phyloP scores from a whole-genome alignment of 164 flowering plant species.

The Macadamia tetraphylla region DNA sequence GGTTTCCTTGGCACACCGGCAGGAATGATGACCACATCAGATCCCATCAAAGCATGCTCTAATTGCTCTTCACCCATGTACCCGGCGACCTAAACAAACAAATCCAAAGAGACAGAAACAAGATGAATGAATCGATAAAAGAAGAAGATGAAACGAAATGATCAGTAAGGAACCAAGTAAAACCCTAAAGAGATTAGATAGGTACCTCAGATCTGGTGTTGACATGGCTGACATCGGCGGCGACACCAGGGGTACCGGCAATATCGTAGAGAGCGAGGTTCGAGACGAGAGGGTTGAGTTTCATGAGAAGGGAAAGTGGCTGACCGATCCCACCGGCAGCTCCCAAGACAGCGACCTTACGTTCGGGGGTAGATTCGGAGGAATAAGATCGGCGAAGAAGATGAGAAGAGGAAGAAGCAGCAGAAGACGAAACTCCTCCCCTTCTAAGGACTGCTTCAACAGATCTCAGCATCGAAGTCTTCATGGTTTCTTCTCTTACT shows the following conservation, averaged over 20 bases:
- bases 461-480: no score
- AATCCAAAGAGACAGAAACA: no score
- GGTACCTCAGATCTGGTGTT: neutral
- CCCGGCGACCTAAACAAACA: slow-evolving; percentile 51
- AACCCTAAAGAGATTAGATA: neutral
- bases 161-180: no score
- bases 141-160: no score
- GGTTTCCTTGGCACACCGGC: slow-evolving; percentile 99
- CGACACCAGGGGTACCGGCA: neutral
- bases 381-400: neutral
- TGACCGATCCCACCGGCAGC: neutral
- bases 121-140: no score
- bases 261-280: neutral
- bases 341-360: neutral
- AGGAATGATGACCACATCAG: slow-evolving; percentile 81
- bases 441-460: no score
- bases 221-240: neutral
- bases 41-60: slow-evolving; percentile 71
- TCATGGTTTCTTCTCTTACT: no score
- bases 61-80: slow-evolving; percentile 69
- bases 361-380: no score
- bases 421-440: no score
- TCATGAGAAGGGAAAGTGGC: neutral
- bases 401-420: neutral
- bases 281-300: neutral